These are phyloP conservation scores for Straminergon stramineum DNA, from an alignment of 225 moss, liverwort and hornwort genomes.

Conservation along the genomic window DNA sequence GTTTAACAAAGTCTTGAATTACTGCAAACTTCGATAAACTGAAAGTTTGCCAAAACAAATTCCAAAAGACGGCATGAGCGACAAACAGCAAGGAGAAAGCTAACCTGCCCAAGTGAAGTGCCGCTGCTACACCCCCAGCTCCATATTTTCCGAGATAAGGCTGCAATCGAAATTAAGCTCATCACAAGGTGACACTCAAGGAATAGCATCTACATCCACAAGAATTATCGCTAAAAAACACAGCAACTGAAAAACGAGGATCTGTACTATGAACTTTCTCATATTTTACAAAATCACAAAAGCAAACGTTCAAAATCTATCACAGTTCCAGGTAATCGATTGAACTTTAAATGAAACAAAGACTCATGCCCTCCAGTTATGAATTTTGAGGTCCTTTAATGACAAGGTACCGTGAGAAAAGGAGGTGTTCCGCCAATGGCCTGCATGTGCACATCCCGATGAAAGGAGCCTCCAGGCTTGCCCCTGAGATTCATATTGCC, in stretches of 20 bases:
- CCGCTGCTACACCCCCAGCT: conserved; percentile 75
- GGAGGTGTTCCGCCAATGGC: conserved; percentile 65
- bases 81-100: neutral
- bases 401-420: conserved; percentile 36
- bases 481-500: conserved; percentile 31
- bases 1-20: neutral
- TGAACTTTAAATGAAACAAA: neutral
- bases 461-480: conserved; percentile 56
- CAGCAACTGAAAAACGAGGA: neutral
- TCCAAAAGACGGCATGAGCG: neutral
- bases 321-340: neutral
- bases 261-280: neutral
- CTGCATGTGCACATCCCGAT: conserved; percentile 46
- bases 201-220: neutral
- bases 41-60: neutral
- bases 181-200: neutral
- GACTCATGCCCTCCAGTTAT: neutral
- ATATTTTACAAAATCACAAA: neutral
- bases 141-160: conserved; percentile 77
- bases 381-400: neutral
- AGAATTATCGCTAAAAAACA: neutral
- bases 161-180: conserved; percentile 4
- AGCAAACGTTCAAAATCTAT: neutral
- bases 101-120: conserved; percentile 48
- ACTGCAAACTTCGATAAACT: neutral